These are phyloP conservation scores for Termitomyces titanicus DNA, from an alignment of 768 basidiomycete species.

Conservation along the genomic window DNA sequence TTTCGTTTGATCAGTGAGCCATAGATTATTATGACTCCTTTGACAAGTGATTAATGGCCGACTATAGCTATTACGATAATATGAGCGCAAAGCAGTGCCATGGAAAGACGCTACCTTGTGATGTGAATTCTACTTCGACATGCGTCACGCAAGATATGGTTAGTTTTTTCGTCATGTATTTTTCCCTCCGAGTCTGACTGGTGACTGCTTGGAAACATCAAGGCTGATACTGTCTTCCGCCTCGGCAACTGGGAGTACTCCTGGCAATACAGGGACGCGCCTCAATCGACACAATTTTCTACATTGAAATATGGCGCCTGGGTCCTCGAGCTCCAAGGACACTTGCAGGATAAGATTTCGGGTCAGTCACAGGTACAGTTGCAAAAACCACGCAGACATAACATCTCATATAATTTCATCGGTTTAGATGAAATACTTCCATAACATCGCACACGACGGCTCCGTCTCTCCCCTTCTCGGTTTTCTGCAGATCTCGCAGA, in stretches of 20 bases:
- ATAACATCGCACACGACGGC: conserved; percentile 45
- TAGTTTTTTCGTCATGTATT: background rate
- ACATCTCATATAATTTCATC: background rate
- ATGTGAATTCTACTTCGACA: conserved; percentile 36
- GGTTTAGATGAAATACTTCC: conserved; percentile 8
- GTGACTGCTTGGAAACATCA: too few relatives aligned
- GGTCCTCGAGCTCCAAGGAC: conserved; percentile 40
- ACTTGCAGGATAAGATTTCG: conserved; percentile 32
- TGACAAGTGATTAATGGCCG: background rate
- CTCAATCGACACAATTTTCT: conserved; percentile 38
- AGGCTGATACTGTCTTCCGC: conserved; percentile 50
- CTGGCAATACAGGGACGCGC: conserved; percentile 45
- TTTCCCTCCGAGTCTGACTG: background rate
- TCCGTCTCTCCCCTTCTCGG: conserved; percentile 47
- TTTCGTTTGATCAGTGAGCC: conserved; percentile 46
- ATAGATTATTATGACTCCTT: background rate
- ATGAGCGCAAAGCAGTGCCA: conserved; percentile 50
- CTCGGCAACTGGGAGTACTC: conserved; percentile 62
- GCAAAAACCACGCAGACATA: background rate
- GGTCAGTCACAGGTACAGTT: conserved; percentile 30
- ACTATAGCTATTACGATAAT: conserved; percentile 46
- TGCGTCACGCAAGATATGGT: conserved; percentile 43
- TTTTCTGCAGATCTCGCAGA: conserved; percentile 42
- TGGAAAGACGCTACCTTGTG: conserved; percentile 41
- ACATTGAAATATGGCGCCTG: conserved; percentile 44